Evolutionary conservation across 164 flowering plant genomes (phyloP).

Genomic region (Dillenia suffruticosa): DNA sequence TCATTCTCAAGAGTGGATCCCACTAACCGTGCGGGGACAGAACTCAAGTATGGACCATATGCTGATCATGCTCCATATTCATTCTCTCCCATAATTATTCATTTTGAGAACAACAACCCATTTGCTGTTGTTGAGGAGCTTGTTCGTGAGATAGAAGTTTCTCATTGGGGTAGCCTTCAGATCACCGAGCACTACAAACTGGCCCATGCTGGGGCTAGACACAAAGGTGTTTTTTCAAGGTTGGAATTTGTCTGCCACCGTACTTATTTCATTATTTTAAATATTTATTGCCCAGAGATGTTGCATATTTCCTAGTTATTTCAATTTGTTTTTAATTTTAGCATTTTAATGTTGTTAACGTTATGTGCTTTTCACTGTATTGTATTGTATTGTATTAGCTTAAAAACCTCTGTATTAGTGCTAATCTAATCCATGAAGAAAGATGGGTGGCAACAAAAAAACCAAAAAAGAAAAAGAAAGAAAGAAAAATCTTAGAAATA

Average conservation of each 20-base stretch:
- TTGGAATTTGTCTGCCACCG: slow-evolving; percentile 11
- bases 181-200: slow-evolving; percentile 79
- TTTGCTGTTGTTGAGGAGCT: slow-evolving; percentile 98
- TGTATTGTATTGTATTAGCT: too few species aligned
- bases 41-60: slow-evolving; percentile 84
- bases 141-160: slow-evolving; percentile 85
- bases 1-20: slow-evolving; percentile 83
- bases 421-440: too few species aligned
- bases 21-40: slow-evolving; percentile 46
- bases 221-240: slow-evolving; percentile 94
- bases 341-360: too few species aligned
- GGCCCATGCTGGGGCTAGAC: slow-evolving; percentile 88
- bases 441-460: too few species aligned
- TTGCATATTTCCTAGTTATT: too few species aligned
- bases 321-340: too few species aligned
- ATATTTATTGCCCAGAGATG: background rate
- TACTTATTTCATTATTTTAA: too few species aligned
- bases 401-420: too few species aligned
- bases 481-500: too few species aligned
- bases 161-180: slow-evolving; percentile 97
- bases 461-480: too few species aligned
- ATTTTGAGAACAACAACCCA: slow-evolving; percentile 90
- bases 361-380: too few species aligned
- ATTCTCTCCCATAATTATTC: slow-evolving; percentile 69
- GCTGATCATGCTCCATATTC: slow-evolving; percentile 58